A percentile compares a stretch with the other conserved stretches of the same genome.
These are phyloP conservation scores for Ogataea angusta DNA, from an alignment of 805 yeast genomes.

Conservation along the genomic window DNA sequence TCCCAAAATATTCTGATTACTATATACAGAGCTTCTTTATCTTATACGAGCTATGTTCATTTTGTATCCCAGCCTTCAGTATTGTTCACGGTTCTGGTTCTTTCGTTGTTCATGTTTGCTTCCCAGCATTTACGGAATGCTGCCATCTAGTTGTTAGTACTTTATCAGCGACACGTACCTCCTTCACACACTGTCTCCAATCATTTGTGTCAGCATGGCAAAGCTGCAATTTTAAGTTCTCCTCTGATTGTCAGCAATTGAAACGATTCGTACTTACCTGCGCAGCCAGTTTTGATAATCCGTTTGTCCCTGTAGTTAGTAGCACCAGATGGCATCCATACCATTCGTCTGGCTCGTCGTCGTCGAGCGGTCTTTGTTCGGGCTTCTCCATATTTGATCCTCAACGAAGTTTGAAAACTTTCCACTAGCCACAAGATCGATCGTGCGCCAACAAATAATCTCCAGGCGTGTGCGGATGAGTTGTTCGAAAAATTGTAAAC, in stretches of 20 bases:
- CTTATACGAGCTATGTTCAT: too few species aligned
- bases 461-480: constrained; percentile 14
- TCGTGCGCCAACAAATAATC: not conserved
- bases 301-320: constrained; percentile 55
- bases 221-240: constrained; percentile 64
- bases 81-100: constrained; percentile 38
- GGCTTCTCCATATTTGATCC: constrained; percentile 8
- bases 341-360: constrained; percentile 72
- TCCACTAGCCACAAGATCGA: not conserved
- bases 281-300: constrained; percentile 73
- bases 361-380: constrained; percentile 29
- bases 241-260: constrained; percentile 37
- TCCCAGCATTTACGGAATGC: constrained; percentile 44
- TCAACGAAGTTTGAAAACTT: not conserved
- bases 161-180: constrained; percentile 39
- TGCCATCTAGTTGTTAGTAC: constrained; percentile 33
- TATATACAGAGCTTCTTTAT: too few species aligned
- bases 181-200: constrained; percentile 71
- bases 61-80: constrained; percentile 14
- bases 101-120: constrained; percentile 34
- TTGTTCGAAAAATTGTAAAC: constrained; percentile 17
- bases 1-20: too few species aligned
- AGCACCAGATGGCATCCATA: constrained; percentile 23
- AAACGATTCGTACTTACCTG: constrained; percentile 35
- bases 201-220: constrained; percentile 82